phyloP scores from a whole-genome alignment of 495 filamentous ascomycete genomes.

The Hypoxylon crocopeplum region DNA sequence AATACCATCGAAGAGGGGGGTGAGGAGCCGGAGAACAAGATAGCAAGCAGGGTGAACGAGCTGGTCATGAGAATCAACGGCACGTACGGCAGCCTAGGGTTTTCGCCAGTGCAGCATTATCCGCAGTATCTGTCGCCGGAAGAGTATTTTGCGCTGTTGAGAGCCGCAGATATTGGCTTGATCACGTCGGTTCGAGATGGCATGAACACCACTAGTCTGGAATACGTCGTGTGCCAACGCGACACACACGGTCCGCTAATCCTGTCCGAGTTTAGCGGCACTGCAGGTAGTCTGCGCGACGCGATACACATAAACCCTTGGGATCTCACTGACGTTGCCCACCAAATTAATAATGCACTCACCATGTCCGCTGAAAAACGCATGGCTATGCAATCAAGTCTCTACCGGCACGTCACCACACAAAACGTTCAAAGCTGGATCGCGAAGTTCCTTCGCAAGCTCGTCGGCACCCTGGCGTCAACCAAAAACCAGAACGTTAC shows the following conservation, averaged over 20 bases:
- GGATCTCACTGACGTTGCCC: constrained; percentile 81
- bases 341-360: constrained; percentile 78
- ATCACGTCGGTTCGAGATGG: constrained; percentile 93
- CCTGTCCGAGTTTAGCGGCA: constrained; percentile 94
- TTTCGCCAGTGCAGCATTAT: constrained; percentile 88
- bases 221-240: constrained; percentile 91
- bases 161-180: constrained; percentile 84
- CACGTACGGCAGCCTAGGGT: constrained; percentile 81
- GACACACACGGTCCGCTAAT: constrained; percentile 84
- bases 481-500: constrained; percentile 77
- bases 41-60: constrained; percentile 84
- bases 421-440: constrained; percentile 88
- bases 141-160: constrained; percentile 90
- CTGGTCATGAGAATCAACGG: constrained; percentile 91
- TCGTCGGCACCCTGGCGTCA: constrained; percentile 79
- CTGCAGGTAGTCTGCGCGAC: constrained; percentile 80
- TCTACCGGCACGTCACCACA: constrained; percentile 83
- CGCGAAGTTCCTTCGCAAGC: constrained; percentile 71
- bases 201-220: constrained; percentile 95
- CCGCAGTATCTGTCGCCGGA: constrained; percentile 85
- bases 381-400: constrained; percentile 60
- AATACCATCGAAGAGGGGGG: constrained; percentile 76
- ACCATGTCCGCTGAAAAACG: constrained; percentile 71
- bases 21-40: constrained; percentile 72
- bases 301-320: constrained; percentile 96